Evolutionary conservation across 2,329 filamentous ascomycete genomes (phyloP).

Genomic region (Madurella mycetomatis): DNA sequence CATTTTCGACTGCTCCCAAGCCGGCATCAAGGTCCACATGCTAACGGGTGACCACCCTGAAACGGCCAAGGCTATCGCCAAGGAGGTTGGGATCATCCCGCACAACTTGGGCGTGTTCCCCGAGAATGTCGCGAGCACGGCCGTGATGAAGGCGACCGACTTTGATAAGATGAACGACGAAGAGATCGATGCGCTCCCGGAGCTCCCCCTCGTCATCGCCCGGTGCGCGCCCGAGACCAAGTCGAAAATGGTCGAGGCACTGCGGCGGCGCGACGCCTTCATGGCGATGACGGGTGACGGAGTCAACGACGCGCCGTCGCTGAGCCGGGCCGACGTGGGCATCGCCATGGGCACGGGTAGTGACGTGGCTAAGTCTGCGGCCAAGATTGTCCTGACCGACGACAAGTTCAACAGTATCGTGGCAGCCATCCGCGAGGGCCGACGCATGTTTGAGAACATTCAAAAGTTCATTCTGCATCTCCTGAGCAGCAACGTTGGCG

Average conservation of each 20-base stretch:
- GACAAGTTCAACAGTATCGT: constrained; percentile 88
- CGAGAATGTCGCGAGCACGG: constrained; percentile 58
- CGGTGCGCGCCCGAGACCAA: constrained; percentile 83
- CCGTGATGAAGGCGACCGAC: constrained; percentile 71
- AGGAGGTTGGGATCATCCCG: constrained; percentile 73
- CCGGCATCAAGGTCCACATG: constrained; percentile 79
- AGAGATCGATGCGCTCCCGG: constrained; percentile 70
- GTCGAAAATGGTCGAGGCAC: constrained; percentile 84
- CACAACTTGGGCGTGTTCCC: constrained; percentile 56
- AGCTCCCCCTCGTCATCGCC: constrained; percentile 76
- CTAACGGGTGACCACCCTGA: constrained; percentile 77
- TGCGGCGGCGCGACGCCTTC: constrained; percentile 70
- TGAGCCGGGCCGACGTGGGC: constrained; percentile 77
- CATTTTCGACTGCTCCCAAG: constrained; percentile 64
- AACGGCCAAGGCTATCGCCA: constrained; percentile 73
- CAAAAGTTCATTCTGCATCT: constrained; percentile 82
- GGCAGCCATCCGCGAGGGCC: constrained; percentile 75
- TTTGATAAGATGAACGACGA: constrained; percentile 73
- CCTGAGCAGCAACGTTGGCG: constrained; percentile 75
- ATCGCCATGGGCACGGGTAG: constrained; percentile 89
- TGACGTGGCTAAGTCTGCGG: constrained; percentile 79
- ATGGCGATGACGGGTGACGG: constrained; percentile 88
- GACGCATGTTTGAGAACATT: constrained; percentile 84
- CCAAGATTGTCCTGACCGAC: constrained; percentile 77
- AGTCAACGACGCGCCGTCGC: constrained; percentile 79